Conservation (phyloP, 164 flowering plant genomes). For the Vitis vinifera region DNA sequence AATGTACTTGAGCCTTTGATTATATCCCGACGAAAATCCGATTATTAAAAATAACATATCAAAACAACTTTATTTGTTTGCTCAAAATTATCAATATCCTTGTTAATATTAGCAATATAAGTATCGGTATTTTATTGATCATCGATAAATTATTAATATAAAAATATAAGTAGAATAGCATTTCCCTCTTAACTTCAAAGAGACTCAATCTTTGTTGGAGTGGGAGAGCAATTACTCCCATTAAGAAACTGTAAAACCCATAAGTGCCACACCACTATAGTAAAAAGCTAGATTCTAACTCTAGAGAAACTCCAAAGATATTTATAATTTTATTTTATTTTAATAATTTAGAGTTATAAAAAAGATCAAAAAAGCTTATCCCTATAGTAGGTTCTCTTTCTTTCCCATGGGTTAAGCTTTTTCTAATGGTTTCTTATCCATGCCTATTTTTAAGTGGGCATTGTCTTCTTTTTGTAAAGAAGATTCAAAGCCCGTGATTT, state of each 20-base stretch:
- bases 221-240: background rate
- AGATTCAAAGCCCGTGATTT: slow-evolving; percentile 9
- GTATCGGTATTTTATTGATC: too few species aligned
- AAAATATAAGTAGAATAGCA: too few species aligned
- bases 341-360: background rate
- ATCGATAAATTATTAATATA: too few species aligned
- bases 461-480: slow-evolving; percentile 19
- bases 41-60: too few species aligned
- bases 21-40: too few species aligned
- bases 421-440: slow-evolving; percentile 2
- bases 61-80: too few species aligned
- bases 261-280: background rate
- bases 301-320: slow-evolving; percentile 1
- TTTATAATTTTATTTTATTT: background rate
- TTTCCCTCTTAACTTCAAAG: too few species aligned
- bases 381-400: slow-evolving; percentile 1
- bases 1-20: too few species aligned
- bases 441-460: background rate
- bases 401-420: background rate
- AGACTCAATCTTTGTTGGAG: background rate
- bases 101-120: too few species aligned
- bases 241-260: slow-evolving; percentile 2
- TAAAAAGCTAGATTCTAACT: slow-evolving; percentile 9
- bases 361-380: background rate
- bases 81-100: too few species aligned